phyloP scores from a whole-genome alignment of 73 alveolate species.

The Paramecium sonneborni region DNA sequence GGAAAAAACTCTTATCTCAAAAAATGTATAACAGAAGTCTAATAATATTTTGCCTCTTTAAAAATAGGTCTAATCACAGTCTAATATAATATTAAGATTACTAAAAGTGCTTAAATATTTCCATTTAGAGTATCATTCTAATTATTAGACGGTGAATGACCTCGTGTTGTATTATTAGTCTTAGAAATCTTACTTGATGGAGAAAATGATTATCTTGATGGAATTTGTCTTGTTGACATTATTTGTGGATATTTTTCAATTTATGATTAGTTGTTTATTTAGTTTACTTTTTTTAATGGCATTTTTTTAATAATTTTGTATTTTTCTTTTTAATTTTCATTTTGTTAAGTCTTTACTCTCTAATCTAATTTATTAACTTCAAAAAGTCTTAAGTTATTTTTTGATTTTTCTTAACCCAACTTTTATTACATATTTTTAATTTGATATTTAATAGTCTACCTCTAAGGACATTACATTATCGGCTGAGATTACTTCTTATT shows the following conservation, averaged over 20 bases:
- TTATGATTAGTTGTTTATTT: not conserved
- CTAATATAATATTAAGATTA: not conserved
- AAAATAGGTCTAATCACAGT: not conserved
- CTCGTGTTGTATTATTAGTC: not conserved
- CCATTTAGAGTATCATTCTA: not conserved
- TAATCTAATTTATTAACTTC: not conserved
- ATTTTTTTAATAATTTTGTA: not conserved
- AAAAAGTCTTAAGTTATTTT: not conserved
- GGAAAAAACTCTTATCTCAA: not conserved
- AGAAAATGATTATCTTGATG: not conserved
- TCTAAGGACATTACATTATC: not conserved
- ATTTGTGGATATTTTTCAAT: not conserved
- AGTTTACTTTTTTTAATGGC: not conserved
- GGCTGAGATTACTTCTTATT: not conserved
- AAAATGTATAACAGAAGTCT: not conserved
- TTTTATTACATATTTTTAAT: not conserved
- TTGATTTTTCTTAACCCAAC: not conserved
- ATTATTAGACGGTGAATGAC: not conserved
- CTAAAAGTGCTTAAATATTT: not conserved
- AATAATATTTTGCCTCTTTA: not conserved
- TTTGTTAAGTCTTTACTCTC: not conserved
- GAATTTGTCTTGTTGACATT: not conserved
- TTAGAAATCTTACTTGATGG: not conserved
- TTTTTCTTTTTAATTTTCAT: not conserved
- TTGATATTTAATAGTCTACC: not conserved